Evolutionary conservation across 768 basidiomycete species (phyloP), one percentile per base, ranked within the genome.

Genomic region (Trametes cinnabarina): DNA sequence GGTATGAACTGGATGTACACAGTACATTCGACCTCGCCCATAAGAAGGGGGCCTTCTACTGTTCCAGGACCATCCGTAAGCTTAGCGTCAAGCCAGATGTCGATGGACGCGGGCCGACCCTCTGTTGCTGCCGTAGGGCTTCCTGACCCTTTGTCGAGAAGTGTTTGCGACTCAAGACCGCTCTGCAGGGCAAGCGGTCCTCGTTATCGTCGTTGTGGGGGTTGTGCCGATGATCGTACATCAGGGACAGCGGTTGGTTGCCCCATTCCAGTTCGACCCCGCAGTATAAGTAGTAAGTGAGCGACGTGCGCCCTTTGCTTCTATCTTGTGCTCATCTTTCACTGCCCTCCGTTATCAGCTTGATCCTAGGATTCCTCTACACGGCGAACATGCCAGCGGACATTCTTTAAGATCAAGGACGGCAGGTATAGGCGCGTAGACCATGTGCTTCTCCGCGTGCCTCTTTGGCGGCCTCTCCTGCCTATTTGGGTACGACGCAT

Each of bases 11-110:
- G 40, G 30, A 64, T 30, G 23, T 52, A 48, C 22, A 61, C 52
- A 28, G 50, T 26, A 40, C 63, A 64, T 10, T 32, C 44, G 11
- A 61, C 59, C 37, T 61, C 56, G 34, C 53, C 58, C 12, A 47
- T 14, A 9, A n/a, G 26, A 3, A 50, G 51, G 3, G 62, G 51
- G 11, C 40, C 25, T 34, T 17, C 11, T 37, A 1, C 4, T 17
- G 20, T 32, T n/a, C 46, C 19, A 11, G 28, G 46, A 15, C 11
- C 48, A 8, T 25, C 30, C 32, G 39, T 52, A 30, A 51, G 47
- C 30, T 52, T 50, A 12, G 43, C 41, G 7, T 51, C 42, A 6
- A 64, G 55, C 59, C 63, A 60, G 26, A 17, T 26, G 37, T 64
- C 60, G 44, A 58, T 35, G 47, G 57, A 25, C 0, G 56, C 20